Conservation (phyloP, 768 basidiomycete species). For the Asterophora lycoperdoides region DNA sequence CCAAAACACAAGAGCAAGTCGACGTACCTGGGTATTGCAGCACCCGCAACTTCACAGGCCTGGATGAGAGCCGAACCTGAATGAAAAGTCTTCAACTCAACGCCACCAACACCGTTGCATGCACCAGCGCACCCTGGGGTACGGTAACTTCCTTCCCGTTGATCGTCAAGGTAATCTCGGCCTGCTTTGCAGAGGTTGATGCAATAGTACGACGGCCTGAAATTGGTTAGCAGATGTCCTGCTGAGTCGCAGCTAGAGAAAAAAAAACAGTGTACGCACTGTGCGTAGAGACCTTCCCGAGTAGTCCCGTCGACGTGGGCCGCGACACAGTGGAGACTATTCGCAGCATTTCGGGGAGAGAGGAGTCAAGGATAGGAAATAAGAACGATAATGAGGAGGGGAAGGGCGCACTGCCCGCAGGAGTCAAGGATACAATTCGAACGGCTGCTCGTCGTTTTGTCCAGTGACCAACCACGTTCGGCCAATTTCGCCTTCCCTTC, state of each 20-base stretch:
- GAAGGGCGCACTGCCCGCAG: constrained; percentile 33
- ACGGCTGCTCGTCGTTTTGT: constrained; percentile 38
- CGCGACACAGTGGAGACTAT: constrained; percentile 58
- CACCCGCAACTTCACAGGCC: constrained; percentile 88
- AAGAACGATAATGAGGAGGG: constrained; percentile 24
- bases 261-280: constrained; percentile 20
- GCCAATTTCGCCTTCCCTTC: constrained; percentile 42
- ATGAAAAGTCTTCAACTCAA: constrained; percentile 8
- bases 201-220: constrained; percentile 60
- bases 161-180: constrained; percentile 88
- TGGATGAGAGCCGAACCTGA: constrained; percentile 93
- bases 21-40: constrained; percentile 69
- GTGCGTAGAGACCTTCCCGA: constrained; percentile 51
- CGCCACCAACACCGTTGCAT: not conserved
- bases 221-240: not conserved
- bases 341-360: constrained; percentile 51
- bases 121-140: constrained; percentile 73
- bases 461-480: constrained; percentile 43
- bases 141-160: constrained; percentile 98
- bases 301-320: constrained; percentile 62
- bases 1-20: constrained; percentile 2
- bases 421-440: constrained; percentile 26
- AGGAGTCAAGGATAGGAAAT: constrained; percentile 17
- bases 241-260: constrained; percentile 4
- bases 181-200: constrained; percentile 60